Evolutionary conservation across 805 yeast species (phyloP).

Genomic region (Kluyveromyces starmeri): DNA sequence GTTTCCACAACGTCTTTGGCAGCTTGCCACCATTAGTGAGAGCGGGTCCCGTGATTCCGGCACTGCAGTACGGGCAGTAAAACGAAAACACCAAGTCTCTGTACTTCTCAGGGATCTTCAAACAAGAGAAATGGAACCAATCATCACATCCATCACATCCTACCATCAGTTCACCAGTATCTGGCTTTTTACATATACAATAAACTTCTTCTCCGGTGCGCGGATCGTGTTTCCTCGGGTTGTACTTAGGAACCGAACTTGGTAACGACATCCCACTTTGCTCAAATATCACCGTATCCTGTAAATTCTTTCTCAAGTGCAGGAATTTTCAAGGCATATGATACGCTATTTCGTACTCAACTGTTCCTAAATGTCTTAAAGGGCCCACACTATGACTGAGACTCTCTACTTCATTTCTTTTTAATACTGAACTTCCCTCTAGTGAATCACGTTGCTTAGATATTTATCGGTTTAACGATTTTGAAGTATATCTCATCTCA

Average conservation of each 20-base stretch:
- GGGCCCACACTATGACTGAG: too few relatives aligned
- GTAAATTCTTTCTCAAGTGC: background rate
- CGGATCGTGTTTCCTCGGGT: slow-evolving; percentile 15
- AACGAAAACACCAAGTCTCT: slow-evolving; percentile 52
- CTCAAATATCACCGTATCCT: background rate
- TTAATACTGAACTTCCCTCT: too few relatives aligned
- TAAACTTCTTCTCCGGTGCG: slow-evolving; percentile 48
- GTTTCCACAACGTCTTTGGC: slow-evolving; percentile 59
- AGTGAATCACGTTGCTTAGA: too few relatives aligned
- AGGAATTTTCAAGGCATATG: too few relatives aligned
- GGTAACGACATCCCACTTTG: slow-evolving; percentile 14
- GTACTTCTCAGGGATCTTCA: slow-evolving; percentile 44
- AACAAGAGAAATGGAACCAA: slow-evolving; percentile 84
- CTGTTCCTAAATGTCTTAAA: too few relatives aligned
- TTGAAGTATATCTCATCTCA: too few relatives aligned
- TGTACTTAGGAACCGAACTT: slow-evolving; percentile 27
- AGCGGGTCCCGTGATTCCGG: slow-evolving; percentile 31
- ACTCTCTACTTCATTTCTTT: too few relatives aligned
- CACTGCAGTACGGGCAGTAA: slow-evolving; percentile 66
- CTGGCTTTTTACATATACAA: slow-evolving; percentile 73
- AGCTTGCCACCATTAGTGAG: slow-evolving; percentile 11
- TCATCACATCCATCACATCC: slow-evolving; percentile 93
- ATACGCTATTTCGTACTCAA: too few relatives aligned
- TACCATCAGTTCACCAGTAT: slow-evolving; percentile 79
- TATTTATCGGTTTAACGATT: too few relatives aligned